Conservation (phyloP, 371 early-diverging fungal genomes). For the Apophysomyces elegans region DNA sequence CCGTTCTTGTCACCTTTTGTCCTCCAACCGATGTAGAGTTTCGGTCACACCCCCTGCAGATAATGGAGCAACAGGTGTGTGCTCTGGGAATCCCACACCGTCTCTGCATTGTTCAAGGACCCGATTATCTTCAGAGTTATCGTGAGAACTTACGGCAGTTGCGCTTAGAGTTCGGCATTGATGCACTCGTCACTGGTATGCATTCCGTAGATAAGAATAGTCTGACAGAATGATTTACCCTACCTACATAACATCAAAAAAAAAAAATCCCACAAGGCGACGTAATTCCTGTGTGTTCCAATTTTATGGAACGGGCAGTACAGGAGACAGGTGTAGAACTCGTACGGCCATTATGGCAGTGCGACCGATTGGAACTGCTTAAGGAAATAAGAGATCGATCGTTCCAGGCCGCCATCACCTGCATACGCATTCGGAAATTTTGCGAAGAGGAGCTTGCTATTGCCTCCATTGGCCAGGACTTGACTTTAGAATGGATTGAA, state of each 20-base stretch:
- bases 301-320: slow-evolving; percentile 63
- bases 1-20: slow-evolving; percentile 55
- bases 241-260: neutral
- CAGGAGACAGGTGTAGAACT: slow-evolving; percentile 47
- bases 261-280: slow-evolving; percentile 39
- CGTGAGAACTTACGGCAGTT: slow-evolving; percentile 41
- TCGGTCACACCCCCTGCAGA: slow-evolving; percentile 54
- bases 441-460: slow-evolving; percentile 13
- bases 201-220: neutral
- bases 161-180: slow-evolving; percentile 34
- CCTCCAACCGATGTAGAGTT: slow-evolving; percentile 51
- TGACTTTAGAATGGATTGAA: slow-evolving; percentile 33
- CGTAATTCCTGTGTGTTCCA: slow-evolving; percentile 58
- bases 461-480: slow-evolving; percentile 26
- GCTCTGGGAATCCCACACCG: slow-evolving; percentile 52
- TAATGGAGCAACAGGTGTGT: slow-evolving; percentile 47
- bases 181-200: slow-evolving; percentile 55
- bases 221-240: neutral
- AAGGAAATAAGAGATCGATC: slow-evolving; percentile 39
- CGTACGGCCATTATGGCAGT: slow-evolving; percentile 60
- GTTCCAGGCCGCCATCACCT: slow-evolving; percentile 51
- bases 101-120: slow-evolving; percentile 42
- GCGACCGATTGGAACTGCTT: slow-evolving; percentile 38
- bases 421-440: slow-evolving; percentile 49
- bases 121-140: slow-evolving; percentile 54